Evolutionary conservation across 148 eudicot species (phyloP), one percentile per base, ranked within the genome.

Genomic region (Fagopyrum tataricum): DNA sequence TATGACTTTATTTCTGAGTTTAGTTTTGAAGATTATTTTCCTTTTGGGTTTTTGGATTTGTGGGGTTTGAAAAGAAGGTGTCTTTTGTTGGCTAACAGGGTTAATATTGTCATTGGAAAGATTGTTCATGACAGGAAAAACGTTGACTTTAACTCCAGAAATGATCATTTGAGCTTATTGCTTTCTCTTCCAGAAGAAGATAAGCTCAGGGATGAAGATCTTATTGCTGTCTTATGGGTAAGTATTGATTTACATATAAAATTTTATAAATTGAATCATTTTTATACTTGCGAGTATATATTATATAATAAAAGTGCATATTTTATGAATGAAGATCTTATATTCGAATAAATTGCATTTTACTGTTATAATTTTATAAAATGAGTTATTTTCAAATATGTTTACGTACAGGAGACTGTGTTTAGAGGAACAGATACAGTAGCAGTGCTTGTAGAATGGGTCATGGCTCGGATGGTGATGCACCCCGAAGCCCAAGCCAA

Each of bases 341-440:
- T 31, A 31, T 31, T 1, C 2, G 1, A 31, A 31, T 31, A 31
- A 31, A 31, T 31, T 10, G 14, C 14, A 14, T 68, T 68, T 68
- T 37, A 68, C 15, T 23, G 13, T 26, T 37, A 23, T 8, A 23
- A 20, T 67, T 39, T 44, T 46, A 46, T 9, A 46, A 46, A 13
- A 46, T 46, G 11, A 1, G 49, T 6, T 46, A 13, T 46, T 46
- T 46, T 46, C 49, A 46, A 42, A 52, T 1, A 59, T 67, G 13
- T 24, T n/a, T 10, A 53, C 37, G 11, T 71, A 55, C 74, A 92
- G 97, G 97, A 92, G 72, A 92, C 83, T 79, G 64, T 92, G 56
- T 92, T 92, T 44, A 84, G 97, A 88, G 97, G 97, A 72, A 83
- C 91, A 41, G 97, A 92, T 67, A 89, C 91, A 23, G 85, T 89